Conservation (phyloP, 139 green algal species). For the Volvox africanus region DNA sequence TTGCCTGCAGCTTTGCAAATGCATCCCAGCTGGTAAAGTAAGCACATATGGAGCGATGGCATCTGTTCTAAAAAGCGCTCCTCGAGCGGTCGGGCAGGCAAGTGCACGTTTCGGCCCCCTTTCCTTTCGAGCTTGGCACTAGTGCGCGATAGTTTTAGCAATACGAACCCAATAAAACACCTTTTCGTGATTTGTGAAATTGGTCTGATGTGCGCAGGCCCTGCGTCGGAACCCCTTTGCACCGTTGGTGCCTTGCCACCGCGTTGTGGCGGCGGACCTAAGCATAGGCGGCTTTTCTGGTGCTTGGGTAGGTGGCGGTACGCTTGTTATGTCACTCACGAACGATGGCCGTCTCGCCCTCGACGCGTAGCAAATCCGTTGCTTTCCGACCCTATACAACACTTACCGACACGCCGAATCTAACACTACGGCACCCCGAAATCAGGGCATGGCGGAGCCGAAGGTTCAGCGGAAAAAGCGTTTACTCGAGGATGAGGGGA, state of each 20-base stretch:
- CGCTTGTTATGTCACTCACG: too few species aligned
- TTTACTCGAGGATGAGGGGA: constrained; percentile 73
- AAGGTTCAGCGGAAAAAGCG: constrained; percentile 68
- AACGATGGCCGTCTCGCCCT: too few species aligned
- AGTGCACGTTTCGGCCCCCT: background rate
- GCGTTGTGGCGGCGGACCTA: constrained; percentile 75
- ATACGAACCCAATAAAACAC: too few species aligned
- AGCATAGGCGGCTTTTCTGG: constrained; percentile 85
- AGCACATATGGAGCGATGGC: constrained; percentile 81
- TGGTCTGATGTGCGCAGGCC: constrained; percentile 56
- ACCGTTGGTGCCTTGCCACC: constrained; percentile 83
- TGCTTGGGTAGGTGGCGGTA: constrained; percentile 56
- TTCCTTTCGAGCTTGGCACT: too few species aligned
- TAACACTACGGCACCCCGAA: too few species aligned
- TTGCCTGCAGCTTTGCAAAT: constrained; percentile 65
- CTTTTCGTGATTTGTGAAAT: too few species aligned
- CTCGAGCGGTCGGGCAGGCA: constrained; percentile 81
- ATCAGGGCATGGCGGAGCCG: background rate
- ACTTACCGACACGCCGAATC: too few species aligned
- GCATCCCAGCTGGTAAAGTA: constrained; percentile 79
- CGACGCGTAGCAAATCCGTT: too few species aligned
- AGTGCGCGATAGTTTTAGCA: too few species aligned
- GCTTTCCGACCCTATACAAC: too few species aligned
- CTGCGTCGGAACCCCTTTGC: constrained; percentile 83
- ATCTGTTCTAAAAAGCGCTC: constrained; percentile 62